These are phyloP conservation scores for Tardiomyces depauwii DNA, from an alignment of 1,139 yeast genomes.

Conservation along the genomic window DNA sequence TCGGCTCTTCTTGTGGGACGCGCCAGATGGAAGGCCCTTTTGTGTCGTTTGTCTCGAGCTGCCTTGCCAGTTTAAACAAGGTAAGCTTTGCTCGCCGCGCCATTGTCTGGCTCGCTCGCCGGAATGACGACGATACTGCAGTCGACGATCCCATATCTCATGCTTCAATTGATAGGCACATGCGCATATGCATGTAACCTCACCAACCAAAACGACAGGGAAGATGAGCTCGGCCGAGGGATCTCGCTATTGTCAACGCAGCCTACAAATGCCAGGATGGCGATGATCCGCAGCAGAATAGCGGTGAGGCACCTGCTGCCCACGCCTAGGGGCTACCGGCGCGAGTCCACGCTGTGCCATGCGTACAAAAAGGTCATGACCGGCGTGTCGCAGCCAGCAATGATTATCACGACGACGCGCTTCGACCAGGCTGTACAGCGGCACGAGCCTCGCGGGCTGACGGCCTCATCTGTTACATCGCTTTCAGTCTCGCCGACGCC, in stretches of 20 bases:
- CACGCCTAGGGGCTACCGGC: background rate
- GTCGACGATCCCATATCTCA: too few relatives aligned
- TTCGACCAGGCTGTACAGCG: background rate
- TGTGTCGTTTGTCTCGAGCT: background rate
- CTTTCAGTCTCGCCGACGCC: conserved; percentile 64
- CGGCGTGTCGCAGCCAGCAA: conserved; percentile 17
- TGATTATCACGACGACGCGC: conserved; percentile 12
- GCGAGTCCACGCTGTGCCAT: background rate
- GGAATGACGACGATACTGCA: too few relatives aligned
- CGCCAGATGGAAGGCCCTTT: background rate
- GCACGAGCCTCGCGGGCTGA: conserved; percentile 43
- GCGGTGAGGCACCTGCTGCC: background rate
- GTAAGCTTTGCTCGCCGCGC: background rate
- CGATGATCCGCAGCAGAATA: background rate
- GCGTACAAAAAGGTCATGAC: conserved; percentile 13
- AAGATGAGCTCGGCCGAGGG: background rate
- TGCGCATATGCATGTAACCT: too few relatives aligned
- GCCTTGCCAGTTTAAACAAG: background rate
- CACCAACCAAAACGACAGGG: too few relatives aligned
- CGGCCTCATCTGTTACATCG: conserved; percentile 71
- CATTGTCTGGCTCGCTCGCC: background rate
- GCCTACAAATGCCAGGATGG: background rate
- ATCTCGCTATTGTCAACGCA: too few relatives aligned
- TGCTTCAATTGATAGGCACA: too few relatives aligned
- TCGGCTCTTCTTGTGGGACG: background rate